Percentiles rank a stretch among this genome's conserved stretches.
These are phyloP conservation scores for Malassezia caprae DNA, from an alignment of 1,284 basidiomycete genomes.

Conservation along the genomic window DNA sequence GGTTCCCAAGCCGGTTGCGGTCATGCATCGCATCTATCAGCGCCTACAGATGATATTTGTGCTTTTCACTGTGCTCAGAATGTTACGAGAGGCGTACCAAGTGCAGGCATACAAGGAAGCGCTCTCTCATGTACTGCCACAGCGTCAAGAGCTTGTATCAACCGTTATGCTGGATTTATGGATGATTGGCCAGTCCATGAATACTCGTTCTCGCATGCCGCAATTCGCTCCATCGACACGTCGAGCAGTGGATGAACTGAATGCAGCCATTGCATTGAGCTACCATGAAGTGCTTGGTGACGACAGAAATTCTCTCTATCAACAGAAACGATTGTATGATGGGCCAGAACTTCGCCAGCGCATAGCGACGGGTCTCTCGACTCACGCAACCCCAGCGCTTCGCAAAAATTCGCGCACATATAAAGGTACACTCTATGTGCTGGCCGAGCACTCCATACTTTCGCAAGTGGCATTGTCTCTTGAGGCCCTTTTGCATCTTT, in stretches of 20 bases:
- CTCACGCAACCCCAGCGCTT: too few species aligned
- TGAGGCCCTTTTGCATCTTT: conserved; percentile 27
- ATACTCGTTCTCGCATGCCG: conserved; percentile 50
- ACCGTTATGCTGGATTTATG: conserved; percentile 51
- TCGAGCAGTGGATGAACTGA: conserved; percentile 39
- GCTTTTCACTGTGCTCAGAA: conserved; percentile 49
- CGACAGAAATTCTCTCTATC: not conserved
- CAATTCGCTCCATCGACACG: conserved; percentile 51
- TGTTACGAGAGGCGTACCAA: conserved; percentile 47
- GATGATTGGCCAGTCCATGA: conserved; percentile 50
- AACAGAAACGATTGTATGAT: not conserved
- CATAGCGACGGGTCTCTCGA: not conserved
- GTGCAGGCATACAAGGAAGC: conserved; percentile 48
- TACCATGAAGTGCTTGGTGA: conserved; percentile 6
- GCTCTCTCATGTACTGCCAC: conserved; percentile 51
- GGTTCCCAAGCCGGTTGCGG: conserved; percentile 50
- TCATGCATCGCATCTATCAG: conserved; percentile 50
- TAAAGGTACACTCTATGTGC: conserved; percentile 21
- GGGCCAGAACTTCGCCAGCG: not conserved
- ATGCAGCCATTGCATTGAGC: conserved; percentile 25
- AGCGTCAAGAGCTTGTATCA: conserved; percentile 50
- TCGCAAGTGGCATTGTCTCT: conserved; percentile 26
- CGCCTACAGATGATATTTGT: conserved; percentile 48
- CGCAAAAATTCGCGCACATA: not conserved
- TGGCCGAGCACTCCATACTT: conserved; percentile 39